Percentiles rank a stretch among this genome's conserved stretches.
These are phyloP conservation scores for Zhuliangozyma blackwelliae DNA, from an alignment of 1,139 yeast species.

Conservation along the genomic window DNA sequence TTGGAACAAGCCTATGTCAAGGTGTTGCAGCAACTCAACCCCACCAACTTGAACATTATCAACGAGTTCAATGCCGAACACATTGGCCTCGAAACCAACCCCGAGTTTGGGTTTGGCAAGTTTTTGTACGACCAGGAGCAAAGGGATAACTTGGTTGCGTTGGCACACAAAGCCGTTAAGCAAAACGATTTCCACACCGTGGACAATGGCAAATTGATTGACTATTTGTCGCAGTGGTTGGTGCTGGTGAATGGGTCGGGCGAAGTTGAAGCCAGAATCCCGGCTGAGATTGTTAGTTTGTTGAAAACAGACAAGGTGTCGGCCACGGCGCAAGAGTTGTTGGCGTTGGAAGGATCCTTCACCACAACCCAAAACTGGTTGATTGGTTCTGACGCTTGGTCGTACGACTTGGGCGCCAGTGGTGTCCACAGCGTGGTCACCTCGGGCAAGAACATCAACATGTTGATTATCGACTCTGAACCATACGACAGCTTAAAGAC, in stretches of 20 bases:
- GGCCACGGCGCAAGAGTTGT: slow-evolving; percentile 38
- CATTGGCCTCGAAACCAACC: slow-evolving; percentile 49
- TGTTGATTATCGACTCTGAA: slow-evolving; percentile 87
- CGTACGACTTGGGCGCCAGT: slow-evolving; percentile 86
- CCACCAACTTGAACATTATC: slow-evolving; percentile 44
- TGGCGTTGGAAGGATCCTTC: slow-evolving; percentile 44
- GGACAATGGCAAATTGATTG: slow-evolving; percentile 47
- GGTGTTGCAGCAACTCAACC: slow-evolving; percentile 65
- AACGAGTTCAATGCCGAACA: slow-evolving; percentile 43
- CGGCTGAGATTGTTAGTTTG: slow-evolving; percentile 34
- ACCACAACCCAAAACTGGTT: slow-evolving; percentile 65
- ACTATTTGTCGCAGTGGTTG: slow-evolving; percentile 68
- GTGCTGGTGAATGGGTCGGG: slow-evolving; percentile 35
- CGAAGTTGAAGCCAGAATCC: slow-evolving; percentile 21
- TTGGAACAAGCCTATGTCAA: slow-evolving; percentile 78
- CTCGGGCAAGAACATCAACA: slow-evolving; percentile 73
- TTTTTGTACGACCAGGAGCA: slow-evolving; percentile 57
- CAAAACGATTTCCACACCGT: slow-evolving; percentile 43
- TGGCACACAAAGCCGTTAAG: slow-evolving; percentile 50
- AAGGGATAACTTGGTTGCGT: slow-evolving; percentile 40
- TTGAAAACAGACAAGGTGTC: slow-evolving; percentile 41
- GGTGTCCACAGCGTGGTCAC: slow-evolving; percentile 85
- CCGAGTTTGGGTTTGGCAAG: slow-evolving; percentile 86
- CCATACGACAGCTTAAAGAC: slow-evolving; percentile 46
- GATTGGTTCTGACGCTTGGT: slow-evolving; percentile 93